Evolutionary conservation across 2,329 filamentous ascomycete species (phyloP), one percentile per base, ranked within the genome.

Genomic region (Pyrenophora teres): DNA sequence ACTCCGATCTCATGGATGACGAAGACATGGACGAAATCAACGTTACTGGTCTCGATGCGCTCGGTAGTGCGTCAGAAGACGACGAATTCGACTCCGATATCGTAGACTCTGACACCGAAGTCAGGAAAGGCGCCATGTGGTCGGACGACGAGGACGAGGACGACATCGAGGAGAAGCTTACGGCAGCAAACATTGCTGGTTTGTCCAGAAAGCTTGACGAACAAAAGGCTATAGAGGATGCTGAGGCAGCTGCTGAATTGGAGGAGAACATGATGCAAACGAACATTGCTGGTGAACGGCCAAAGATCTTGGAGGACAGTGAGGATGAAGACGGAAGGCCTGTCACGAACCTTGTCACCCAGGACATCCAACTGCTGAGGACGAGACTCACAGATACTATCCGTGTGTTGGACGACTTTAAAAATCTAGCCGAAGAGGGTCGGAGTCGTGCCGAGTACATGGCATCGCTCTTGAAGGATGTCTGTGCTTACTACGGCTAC

Each of bases 401-500:
- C 61, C 89, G 94, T 57, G 89, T 97, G 27, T 80, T 99, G 32
- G 91, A 93, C 64, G 91, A 95, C 74, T 92, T 97, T 73, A 81
- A 87, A 54, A 91, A 90, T 41, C 80, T 97, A 10, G 84, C 86
- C 19, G 89, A 96, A 72, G 83, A 88, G 33, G 88, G 87, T 25
- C 86, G 90, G 62, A 95, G 90, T 50, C 85, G 94, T 64, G 84
- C 88, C 44, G 94, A 97, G 70, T 97, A 99, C 74, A 91, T 89
- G 12, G 80, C 85, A 18, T 89, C 95, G 73, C 81, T 99, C 48
- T 77, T 97, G 55, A 89, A 91, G 76, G 94, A 99, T 69, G 89
- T 97, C 52, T 97, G 92, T 78, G 85, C 88, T 49, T 99, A 99
- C 81, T 99, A 99, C 72, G 92, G 93, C 54, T 99, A 99, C 80